Evolutionary conservation across 2,329 filamentous ascomycete genomes (phyloP).

Genomic region (Fusarium subtropicale): DNA sequence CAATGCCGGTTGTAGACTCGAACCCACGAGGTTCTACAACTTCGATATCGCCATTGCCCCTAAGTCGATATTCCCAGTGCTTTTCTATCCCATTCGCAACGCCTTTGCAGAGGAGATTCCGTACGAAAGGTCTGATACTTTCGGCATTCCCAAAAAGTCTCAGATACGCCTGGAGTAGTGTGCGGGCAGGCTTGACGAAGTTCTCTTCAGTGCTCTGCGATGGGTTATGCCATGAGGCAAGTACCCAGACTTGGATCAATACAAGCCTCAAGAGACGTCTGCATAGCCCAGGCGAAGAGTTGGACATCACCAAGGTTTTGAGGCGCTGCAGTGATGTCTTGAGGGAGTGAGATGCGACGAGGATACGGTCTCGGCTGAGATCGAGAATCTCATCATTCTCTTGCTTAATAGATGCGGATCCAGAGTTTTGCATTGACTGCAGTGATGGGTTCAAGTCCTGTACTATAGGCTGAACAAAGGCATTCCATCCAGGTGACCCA

Average conservation of each 20-base stretch:
- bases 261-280: slow-evolving; percentile 70
- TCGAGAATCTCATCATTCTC: slow-evolving; percentile 58
- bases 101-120: slow-evolving; percentile 68
- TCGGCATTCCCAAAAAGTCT: slow-evolving; percentile 65
- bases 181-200: slow-evolving; percentile 60
- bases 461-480: slow-evolving; percentile 70
- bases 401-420: slow-evolving; percentile 34
- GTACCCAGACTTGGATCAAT: slow-evolving; percentile 71
- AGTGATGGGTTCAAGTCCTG: slow-evolving; percentile 61
- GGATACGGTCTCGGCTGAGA: slow-evolving; percentile 55
- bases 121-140: slow-evolving; percentile 62
- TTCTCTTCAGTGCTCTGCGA: slow-evolving; percentile 51
- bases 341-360: slow-evolving; percentile 63
- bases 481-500: slow-evolving; percentile 70
- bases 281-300: slow-evolving; percentile 74
- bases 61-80: slow-evolving; percentile 65
- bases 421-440: neutral
- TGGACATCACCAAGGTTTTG: slow-evolving; percentile 67
- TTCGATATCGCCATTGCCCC: slow-evolving; percentile 62
- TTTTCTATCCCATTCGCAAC: slow-evolving; percentile 48
- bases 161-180: slow-evolving; percentile 68
- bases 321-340: slow-evolving; percentile 66
- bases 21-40: slow-evolving; percentile 54
- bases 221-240: slow-evolving; percentile 64
- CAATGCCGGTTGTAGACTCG: slow-evolving; percentile 25